Conservation (phyloP, 2,329 filamentous ascomycete species). For the Aspergillus puulaauensis region DNA sequence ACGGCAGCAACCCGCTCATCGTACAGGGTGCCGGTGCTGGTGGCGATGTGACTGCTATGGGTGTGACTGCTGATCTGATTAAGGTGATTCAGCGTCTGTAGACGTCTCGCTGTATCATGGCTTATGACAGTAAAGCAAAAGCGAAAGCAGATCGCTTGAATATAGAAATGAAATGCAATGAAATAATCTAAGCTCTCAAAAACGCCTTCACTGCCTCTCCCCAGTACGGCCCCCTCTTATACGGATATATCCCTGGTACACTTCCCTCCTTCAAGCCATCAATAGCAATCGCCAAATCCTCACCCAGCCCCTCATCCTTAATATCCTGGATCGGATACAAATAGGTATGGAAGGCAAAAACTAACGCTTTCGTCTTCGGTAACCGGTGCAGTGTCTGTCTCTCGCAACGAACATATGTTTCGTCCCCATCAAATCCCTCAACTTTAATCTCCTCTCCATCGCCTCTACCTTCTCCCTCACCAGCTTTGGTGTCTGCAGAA, state of each 20-base stretch:
- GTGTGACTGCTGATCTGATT: conserved; percentile 87
- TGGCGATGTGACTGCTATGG: conserved; percentile 96
- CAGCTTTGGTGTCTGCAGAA: not conserved
- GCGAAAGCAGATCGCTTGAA: not conserved
- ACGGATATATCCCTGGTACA: conserved; percentile 57
- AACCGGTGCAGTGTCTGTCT: conserved; percentile 62
- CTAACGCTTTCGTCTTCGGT: conserved; percentile 52
- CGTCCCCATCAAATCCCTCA: conserved; percentile 47
- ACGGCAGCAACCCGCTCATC: conserved; percentile 86
- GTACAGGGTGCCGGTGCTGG: conserved; percentile 93
- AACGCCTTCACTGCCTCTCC: conserved; percentile 55
- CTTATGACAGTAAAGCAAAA: not conserved
- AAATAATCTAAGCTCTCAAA: conserved; percentile 32
- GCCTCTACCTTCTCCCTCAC: not conserved
- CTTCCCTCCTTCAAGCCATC: conserved; percentile 59
- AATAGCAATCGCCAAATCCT: conserved; percentile 56
- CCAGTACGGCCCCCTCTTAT: conserved; percentile 60
- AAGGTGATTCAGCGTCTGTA: conserved; percentile 77
- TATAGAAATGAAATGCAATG: not conserved
- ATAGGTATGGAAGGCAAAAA: conserved; percentile 66
- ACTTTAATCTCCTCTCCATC: conserved; percentile 22
- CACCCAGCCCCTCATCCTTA: conserved; percentile 56
- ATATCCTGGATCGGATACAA: conserved; percentile 56
- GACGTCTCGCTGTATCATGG: conserved; percentile 26
- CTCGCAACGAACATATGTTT: conserved; percentile 53